Percentiles rank a stretch among this genome's conserved stretches.
Evolutionary conservation across 2,329 filamentous ascomycete species (phyloP).

Genomic region (Trichoderma afroharzianum): DNA sequence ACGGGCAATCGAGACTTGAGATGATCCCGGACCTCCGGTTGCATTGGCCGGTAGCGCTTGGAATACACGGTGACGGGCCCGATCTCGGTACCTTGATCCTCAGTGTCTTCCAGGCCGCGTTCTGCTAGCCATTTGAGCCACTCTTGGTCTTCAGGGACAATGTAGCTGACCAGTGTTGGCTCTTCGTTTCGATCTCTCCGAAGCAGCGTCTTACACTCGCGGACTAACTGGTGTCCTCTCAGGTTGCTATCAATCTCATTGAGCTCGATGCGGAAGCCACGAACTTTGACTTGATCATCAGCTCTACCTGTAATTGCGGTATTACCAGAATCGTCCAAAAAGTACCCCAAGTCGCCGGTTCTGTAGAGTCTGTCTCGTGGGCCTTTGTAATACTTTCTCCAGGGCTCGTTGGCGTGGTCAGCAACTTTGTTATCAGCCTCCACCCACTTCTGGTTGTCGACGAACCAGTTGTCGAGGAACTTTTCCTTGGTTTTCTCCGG

Average conservation of each 20-base stretch:
- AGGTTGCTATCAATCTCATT: conserved; percentile 88
- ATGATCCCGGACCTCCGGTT: conserved; percentile 57
- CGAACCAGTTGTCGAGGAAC: conserved; percentile 83
- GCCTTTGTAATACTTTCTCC: conserved; percentile 75
- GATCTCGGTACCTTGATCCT: conserved; percentile 50
- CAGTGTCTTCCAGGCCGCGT: conserved; percentile 50
- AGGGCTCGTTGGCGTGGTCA: conserved; percentile 55
- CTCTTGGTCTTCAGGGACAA: conserved; percentile 72
- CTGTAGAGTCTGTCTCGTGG: conserved; percentile 83
- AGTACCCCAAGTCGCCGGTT: conserved; percentile 81
- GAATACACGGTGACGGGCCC: conserved; percentile 40
- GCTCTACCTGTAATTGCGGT: conserved; percentile 74
- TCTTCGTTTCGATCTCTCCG: conserved; percentile 53
- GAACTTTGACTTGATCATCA: conserved; percentile 91
- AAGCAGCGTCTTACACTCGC: conserved; percentile 83
- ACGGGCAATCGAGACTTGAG: conserved; percentile 57
- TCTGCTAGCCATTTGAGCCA: conserved; percentile 60
- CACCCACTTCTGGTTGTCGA: conserved; percentile 66
- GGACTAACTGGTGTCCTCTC: conserved; percentile 67
- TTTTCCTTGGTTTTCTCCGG: conserved; percentile 63
- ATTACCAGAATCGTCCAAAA: conserved; percentile 59
- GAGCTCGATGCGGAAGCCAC: conserved; percentile 92
- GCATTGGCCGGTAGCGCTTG: conserved; percentile 45
- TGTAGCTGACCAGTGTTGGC: conserved; percentile 79
- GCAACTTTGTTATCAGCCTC: conserved; percentile 55